These are phyloP conservation scores for Phytophthora chlamydospora DNA, from an alignment of 352 stramenopile species.

Conservation along the genomic window DNA sequence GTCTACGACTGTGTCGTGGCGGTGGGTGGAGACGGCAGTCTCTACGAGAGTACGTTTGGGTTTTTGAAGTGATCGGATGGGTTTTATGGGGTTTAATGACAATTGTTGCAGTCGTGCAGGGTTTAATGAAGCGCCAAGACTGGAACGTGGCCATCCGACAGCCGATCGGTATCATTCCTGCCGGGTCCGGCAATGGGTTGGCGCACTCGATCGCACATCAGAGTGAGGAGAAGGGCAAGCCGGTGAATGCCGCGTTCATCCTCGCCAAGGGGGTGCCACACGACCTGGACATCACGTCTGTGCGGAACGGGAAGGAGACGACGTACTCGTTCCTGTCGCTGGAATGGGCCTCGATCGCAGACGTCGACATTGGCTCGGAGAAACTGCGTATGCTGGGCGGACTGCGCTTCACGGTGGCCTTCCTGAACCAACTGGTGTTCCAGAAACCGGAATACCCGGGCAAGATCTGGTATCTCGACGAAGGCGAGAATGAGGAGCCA, in stretches of 20 bases:
- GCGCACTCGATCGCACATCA: constrained; percentile 66
- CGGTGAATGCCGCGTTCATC: constrained; percentile 62
- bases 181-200: constrained; percentile 73
- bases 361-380: constrained; percentile 84
- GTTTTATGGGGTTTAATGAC: constrained; percentile 1
- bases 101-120: constrained; percentile 62
- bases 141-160: constrained; percentile 75
- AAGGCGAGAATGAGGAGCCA: constrained; percentile 32
- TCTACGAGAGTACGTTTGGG: constrained; percentile 59
- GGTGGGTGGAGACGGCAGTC: constrained; percentile 71
- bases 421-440: constrained; percentile 64
- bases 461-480: constrained; percentile 67
- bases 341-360: constrained; percentile 83
- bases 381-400: constrained; percentile 65
- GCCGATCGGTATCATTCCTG: constrained; percentile 65
- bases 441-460: constrained; percentile 57
- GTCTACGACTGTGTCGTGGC: constrained; percentile 72
- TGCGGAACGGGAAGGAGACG: constrained; percentile 60
- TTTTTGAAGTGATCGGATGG: neutral
- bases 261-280: constrained; percentile 71
- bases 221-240: constrained; percentile 48
- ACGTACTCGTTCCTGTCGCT: constrained; percentile 85
- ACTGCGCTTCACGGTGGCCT: constrained; percentile 70
- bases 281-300: constrained; percentile 70
- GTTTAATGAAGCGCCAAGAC: constrained; percentile 72